phyloP scores from a whole-genome alignment of 176 grass and related monocot genomes.

The Carex kokanica region DNA sequence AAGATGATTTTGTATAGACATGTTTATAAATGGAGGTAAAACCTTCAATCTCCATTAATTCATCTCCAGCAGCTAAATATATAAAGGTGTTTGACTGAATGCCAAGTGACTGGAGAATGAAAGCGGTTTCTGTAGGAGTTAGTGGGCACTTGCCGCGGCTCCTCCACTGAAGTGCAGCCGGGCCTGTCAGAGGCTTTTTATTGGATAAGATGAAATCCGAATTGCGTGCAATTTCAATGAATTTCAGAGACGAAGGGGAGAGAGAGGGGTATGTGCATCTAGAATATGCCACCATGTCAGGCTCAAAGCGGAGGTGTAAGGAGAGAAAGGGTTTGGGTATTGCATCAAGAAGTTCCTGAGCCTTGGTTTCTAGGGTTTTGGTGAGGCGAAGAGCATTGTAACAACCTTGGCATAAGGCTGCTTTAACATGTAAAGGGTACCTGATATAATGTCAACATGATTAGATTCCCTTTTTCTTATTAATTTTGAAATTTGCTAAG shows the following conservation, averaged over 20 bases:
- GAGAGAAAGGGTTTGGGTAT: constrained; percentile 96
- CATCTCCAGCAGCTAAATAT: constrained; percentile 90
- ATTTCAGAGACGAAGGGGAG: constrained; percentile 52
- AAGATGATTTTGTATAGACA: constrained; percentile 67
- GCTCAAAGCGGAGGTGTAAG: constrained; percentile 92
- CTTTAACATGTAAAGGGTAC: constrained; percentile 72
- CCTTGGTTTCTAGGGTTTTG: constrained; percentile 68
- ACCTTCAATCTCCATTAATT: constrained; percentile 78
- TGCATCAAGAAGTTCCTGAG: constrained; percentile 46
- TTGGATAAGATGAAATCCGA: constrained; percentile 31
- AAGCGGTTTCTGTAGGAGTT: constrained; percentile 86
- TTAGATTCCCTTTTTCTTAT: constrained; percentile 4
- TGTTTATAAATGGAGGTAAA: constrained; percentile 71
- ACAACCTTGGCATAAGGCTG: constrained; percentile 84
- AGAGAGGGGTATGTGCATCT: constrained; percentile 59
- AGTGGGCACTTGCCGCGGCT: constrained; percentile 90
- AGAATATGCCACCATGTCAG: constrained; percentile 91
- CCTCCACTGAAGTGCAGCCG: constrained; percentile 59
- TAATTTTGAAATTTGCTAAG: constrained; percentile 15
- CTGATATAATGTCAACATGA: constrained; percentile 30
- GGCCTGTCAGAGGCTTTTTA: constrained; percentile 62
- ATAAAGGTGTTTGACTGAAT: constrained; percentile 64
- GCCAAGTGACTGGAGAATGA: constrained; percentile 65
- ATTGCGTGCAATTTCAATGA: constrained; percentile 67
- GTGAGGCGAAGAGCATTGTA: constrained; percentile 68